phyloP scores from a whole-genome alignment of 257 asterid genomes.

The Przewalskia tangutica region DNA sequence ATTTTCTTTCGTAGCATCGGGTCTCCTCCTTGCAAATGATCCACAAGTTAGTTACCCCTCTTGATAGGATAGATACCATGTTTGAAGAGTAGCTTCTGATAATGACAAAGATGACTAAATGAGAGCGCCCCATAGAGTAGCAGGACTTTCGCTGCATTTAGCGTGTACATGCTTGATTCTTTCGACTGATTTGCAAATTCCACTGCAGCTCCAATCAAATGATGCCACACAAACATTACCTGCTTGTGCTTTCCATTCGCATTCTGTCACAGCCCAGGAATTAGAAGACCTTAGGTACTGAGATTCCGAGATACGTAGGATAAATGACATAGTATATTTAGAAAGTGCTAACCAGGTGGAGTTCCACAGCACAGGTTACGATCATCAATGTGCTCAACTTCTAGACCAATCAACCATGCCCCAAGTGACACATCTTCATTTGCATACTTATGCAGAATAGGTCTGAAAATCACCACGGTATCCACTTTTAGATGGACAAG shows the following conservation, averaged over 20 bases:
- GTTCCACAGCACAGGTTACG: conserved; percentile 3
- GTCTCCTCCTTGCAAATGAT: not conserved
- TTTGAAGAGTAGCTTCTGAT: not conserved
- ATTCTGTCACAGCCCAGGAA: not conserved
- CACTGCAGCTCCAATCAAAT: conserved; percentile 2
- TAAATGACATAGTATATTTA: not conserved
- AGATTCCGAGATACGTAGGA: not conserved
- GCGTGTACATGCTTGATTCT: not conserved
- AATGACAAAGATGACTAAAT: not conserved
- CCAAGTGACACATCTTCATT: conserved; percentile 7
- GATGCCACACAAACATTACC: conserved; percentile 5
- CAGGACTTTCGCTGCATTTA: not conserved
- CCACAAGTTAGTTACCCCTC: not conserved
- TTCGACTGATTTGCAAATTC: conserved; percentile 4
- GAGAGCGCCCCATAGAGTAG: conserved; percentile 4
- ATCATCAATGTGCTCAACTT: conserved; percentile 6
- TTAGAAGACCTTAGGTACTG: not conserved
- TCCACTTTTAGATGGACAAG: not conserved
- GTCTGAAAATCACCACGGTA: not conserved
- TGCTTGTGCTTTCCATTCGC: conserved; percentile 4
- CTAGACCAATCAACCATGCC: conserved; percentile 4
- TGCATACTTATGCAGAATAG: not conserved
- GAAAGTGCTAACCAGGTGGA: not conserved
- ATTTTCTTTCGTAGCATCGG: not conserved
- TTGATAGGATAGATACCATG: not conserved